Evolutionary conservation across 2,329 filamentous ascomycete species (phyloP).

Genomic region (Monosporascus cannonballus): DNA sequence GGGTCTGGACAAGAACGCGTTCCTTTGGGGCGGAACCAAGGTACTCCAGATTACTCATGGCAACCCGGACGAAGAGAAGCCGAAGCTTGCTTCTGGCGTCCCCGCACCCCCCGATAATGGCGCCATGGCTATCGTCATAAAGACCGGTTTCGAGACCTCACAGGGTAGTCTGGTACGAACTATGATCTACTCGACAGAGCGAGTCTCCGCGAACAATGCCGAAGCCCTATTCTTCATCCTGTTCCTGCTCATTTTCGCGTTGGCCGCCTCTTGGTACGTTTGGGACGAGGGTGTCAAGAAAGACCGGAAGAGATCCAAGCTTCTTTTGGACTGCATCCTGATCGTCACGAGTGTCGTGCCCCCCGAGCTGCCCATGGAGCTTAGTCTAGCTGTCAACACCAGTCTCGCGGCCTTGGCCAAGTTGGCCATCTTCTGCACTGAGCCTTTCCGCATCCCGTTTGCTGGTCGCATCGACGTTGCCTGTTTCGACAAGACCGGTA

Average conservation of each 20-base stretch:
- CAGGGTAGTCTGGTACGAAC: conserved; percentile 96
- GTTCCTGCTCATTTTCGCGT: conserved; percentile 90
- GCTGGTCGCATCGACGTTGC: conserved; percentile 93
- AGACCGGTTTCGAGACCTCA: conserved; percentile 97
- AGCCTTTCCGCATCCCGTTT: conserved; percentile 96
- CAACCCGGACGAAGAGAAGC: conserved; percentile 66
- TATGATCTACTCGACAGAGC: conserved; percentile 99
- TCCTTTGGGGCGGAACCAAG: conserved; percentile 96
- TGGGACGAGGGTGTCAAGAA: conserved; percentile 94
- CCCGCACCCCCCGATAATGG: conserved; percentile 85
- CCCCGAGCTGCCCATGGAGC: conserved; percentile 97
- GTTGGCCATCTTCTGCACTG: conserved; percentile 96
- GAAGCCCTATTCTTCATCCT: conserved; percentile 97
- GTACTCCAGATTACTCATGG: conserved; percentile 92
- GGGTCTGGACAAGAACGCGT: conserved; percentile 91
- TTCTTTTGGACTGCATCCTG: conserved; percentile 92
- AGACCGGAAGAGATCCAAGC: conserved; percentile 94
- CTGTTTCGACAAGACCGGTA: conserved; percentile 98
- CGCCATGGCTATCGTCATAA: conserved; percentile 87
- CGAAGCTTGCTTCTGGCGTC: conserved; percentile 69
- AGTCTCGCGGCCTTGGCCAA: conserved; percentile 91
- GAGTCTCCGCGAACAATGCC: conserved; percentile 95
- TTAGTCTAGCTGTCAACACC: conserved; percentile 95
- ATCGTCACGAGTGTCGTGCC: conserved; percentile 97
- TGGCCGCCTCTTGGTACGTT: conserved; percentile 98